These are phyloP conservation scores for Echeveria elegans DNA, from an alignment of 164 flowering plant genomes.

Conservation along the genomic window DNA sequence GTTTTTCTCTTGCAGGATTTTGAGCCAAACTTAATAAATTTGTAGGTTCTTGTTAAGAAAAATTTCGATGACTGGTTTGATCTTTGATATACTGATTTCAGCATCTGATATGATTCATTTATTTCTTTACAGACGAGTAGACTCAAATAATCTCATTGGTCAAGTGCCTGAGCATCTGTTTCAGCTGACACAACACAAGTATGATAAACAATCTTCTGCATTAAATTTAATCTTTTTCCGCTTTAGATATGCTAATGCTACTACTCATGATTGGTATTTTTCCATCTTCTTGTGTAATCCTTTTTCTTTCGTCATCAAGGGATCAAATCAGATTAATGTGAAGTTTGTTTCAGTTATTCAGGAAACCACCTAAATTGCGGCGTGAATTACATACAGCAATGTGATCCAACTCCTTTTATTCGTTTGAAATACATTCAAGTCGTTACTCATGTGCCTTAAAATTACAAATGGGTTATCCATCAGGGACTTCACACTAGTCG, in stretches of 20 bases:
- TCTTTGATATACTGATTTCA: background rate
- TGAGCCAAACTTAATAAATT: slow-evolving; percentile 51
- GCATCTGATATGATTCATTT: background rate
- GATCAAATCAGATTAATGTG: slow-evolving; percentile 10
- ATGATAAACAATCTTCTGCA: slow-evolving; percentile 16
- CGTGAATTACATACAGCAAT: slow-evolving; percentile 23
- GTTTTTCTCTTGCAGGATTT: slow-evolving; percentile 40
- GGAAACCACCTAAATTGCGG: slow-evolving; percentile 74
- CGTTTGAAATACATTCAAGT: background rate
- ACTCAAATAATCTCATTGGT: slow-evolving; percentile 66
- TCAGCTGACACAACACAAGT: slow-evolving; percentile 61
- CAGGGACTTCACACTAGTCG: slow-evolving; percentile 51
- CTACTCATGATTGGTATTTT: background rate
- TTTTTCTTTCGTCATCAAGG: background rate
- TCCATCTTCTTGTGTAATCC: background rate
- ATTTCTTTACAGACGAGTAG: slow-evolving; percentile 57
- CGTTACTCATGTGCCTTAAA: background rate
- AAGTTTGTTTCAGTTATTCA: slow-evolving; percentile 48
- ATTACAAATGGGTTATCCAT: slow-evolving; percentile 8
- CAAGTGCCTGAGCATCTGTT: slow-evolving; percentile 53
- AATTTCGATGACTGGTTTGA: no score
- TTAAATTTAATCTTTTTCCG: background rate
- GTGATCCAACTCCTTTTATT: slow-evolving; percentile 11
- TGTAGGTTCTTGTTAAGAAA: slow-evolving; percentile 70
- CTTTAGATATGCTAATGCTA: no score